These are phyloP conservation scores for Canariomyces notabilis DNA, from an alignment of 2,329 filamentous ascomycete species.

Conservation along the genomic window DNA sequence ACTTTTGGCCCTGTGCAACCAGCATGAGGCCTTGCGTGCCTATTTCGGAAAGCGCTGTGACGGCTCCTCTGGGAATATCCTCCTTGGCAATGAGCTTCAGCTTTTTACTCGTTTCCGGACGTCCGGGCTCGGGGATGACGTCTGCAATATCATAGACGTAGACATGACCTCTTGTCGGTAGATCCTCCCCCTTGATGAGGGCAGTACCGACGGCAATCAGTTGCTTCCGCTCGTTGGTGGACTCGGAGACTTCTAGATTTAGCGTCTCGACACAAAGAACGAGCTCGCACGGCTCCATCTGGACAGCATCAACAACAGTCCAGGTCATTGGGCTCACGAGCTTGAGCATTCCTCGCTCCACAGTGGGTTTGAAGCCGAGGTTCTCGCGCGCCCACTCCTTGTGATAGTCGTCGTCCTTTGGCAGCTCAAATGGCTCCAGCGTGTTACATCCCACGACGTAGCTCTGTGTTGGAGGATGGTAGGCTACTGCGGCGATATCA, in stretches of 20 bases:
- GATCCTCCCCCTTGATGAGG: slow-evolving; percentile 82
- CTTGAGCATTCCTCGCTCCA: slow-evolving; percentile 68
- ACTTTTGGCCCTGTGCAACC: slow-evolving; percentile 91
- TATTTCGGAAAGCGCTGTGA: slow-evolving; percentile 79
- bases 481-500: slow-evolving; percentile 68
- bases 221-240: slow-evolving; percentile 78
- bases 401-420: slow-evolving; percentile 80
- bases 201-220: slow-evolving; percentile 83
- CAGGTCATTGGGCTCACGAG: slow-evolving; percentile 73
- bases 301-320: slow-evolving; percentile 70
- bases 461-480: slow-evolving; percentile 67
- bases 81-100: slow-evolving; percentile 85
- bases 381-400: slow-evolving; percentile 75
- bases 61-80: slow-evolving; percentile 83
- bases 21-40: slow-evolving; percentile 85
- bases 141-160: slow-evolving; percentile 89
- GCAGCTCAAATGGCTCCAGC: slow-evolving; percentile 69
- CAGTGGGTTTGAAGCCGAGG: slow-evolving; percentile 56
- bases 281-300: slow-evolving; percentile 69
- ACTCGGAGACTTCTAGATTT: slow-evolving; percentile 84
- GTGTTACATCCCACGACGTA: slow-evolving; percentile 73
- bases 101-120: slow-evolving; percentile 78
- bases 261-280: slow-evolving; percentile 79
- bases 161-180: slow-evolving; percentile 76
- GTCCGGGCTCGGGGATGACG: slow-evolving; percentile 83